A percentile compares a stretch with the other conserved stretches of the same genome.
Evolutionary conservation across 495 filamentous ascomycete species (phyloP).

Genomic region (Penicillium verhagenii): DNA sequence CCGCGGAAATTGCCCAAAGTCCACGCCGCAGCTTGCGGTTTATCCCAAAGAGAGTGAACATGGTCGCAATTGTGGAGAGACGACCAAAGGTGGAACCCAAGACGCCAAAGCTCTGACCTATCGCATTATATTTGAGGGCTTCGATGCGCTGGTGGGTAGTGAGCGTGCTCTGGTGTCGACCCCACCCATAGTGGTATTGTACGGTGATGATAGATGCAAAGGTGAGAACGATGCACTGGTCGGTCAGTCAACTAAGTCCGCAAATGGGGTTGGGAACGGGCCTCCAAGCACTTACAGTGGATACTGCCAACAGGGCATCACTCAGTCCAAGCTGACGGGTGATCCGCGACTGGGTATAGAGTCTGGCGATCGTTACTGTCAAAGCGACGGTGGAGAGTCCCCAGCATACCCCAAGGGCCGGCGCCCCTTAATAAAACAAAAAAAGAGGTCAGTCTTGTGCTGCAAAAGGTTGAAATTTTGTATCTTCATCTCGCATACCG

Average conservation of each 20-base stretch:
- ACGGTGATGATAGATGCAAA: not conserved
- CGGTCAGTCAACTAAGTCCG: not conserved
- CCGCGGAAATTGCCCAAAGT: not conserved
- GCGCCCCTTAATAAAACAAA: no score
- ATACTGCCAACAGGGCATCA: not conserved
- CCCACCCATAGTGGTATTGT: slow-evolving; percentile 1
- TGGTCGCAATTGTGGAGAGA: not conserved
- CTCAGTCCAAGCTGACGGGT: slow-evolving; percentile 1
- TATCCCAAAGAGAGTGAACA: not conserved
- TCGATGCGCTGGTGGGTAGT: not conserved
- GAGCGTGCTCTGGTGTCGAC: not conserved
- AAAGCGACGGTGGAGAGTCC: not conserved
- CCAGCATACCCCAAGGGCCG: slow-evolving; percentile 1
- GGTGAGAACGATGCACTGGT: not conserved
- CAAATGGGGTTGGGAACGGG: no score
- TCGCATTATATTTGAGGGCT: not conserved
- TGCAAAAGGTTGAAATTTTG: no score
- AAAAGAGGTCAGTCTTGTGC: not conserved
- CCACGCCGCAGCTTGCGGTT: not conserved
- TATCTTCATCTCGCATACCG: no score
- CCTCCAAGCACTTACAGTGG: not conserved
- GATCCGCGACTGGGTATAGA: slow-evolving; percentile 1
- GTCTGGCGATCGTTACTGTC: not conserved
- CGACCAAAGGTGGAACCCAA: not conserved
- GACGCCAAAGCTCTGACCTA: not conserved